Evolutionary conservation across 768 basidiomycete species (phyloP).

Genomic region (Rhizopogon vesiculosus): DNA sequence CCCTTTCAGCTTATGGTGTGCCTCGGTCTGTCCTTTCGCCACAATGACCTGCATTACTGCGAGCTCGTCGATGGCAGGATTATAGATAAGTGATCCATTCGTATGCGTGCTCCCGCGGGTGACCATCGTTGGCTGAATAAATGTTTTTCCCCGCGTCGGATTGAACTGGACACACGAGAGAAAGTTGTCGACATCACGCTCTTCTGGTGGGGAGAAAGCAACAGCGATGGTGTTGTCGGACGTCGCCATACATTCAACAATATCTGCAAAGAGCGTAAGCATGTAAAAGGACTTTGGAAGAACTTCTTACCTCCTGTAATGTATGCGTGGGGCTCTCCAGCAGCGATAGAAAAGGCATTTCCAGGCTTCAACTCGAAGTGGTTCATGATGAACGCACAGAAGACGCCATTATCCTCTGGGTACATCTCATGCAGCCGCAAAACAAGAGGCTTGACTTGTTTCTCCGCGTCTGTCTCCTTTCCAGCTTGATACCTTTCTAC

Average conservation of each 20-base stretch:
- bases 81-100: constrained; percentile 52
- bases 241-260: constrained; percentile 58
- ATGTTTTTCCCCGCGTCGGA: constrained; percentile 56
- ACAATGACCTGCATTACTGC: constrained; percentile 66
- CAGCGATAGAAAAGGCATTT: constrained; percentile 48
- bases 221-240: constrained; percentile 58
- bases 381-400: constrained; percentile 52
- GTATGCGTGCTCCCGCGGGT: constrained; percentile 7
- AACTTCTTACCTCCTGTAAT: constrained; percentile 44
- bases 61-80: constrained; percentile 91
- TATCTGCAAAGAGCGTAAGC: constrained; percentile 30
- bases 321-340: constrained; percentile 56
- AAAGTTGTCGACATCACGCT: constrained; percentile 84
- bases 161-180: constrained; percentile 76
- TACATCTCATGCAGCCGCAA: constrained; percentile 42
- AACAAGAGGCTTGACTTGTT: constrained; percentile 28
- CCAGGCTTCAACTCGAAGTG: constrained; percentile 45
- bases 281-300: neutral
- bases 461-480: constrained; percentile 9
- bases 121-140: constrained; percentile 54
- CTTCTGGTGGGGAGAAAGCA: constrained; percentile 46
- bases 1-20: constrained; percentile 61
- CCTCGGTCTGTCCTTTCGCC: constrained; percentile 34
- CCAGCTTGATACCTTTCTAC: constrained; percentile 5
- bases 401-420: constrained; percentile 49